phyloP scores from a whole-genome alignment of 768 basidiomycete genomes.

The Boletus insuetus region DNA sequence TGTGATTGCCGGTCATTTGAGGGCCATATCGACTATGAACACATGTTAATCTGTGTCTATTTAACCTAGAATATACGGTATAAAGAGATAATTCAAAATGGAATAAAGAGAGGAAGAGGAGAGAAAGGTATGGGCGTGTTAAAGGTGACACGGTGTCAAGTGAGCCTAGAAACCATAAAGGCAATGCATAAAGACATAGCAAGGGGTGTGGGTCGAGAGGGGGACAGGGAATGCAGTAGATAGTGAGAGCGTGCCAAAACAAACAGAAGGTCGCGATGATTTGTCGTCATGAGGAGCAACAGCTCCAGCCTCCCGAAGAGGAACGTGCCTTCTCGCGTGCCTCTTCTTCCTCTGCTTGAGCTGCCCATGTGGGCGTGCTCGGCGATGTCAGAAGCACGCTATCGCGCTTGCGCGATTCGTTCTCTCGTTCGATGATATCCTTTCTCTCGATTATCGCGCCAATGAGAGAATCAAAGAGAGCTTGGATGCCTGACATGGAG shows the following conservation, averaged over 20 bases:
- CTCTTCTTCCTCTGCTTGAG: constrained; percentile 79
- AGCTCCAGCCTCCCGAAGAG: constrained; percentile 59
- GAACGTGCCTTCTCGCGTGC: constrained; percentile 52
- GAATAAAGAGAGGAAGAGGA: constrained; percentile 29
- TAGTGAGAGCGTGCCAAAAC: constrained; percentile 22
- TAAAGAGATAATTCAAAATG: constrained; percentile 38
- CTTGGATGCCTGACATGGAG: constrained; percentile 61
- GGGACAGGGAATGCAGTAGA: constrained; percentile 10
- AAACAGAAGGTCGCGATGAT: constrained; percentile 9
- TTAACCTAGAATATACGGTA: constrained; percentile 40
- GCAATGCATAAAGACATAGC: constrained; percentile 30
- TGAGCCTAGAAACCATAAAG: constrained; percentile 22
- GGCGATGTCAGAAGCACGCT: constrained; percentile 73
- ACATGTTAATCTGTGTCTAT: constrained; percentile 36
- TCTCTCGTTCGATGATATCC: constrained; percentile 78
- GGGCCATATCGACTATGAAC: constrained; percentile 30
- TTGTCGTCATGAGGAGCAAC: constrained; percentile 50
- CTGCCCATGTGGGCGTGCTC: constrained; percentile 70
- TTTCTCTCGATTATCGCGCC: constrained; percentile 74
- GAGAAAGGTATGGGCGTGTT: constrained; percentile 11
- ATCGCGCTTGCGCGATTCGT: constrained; percentile 75
- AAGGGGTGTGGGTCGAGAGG: constrained; percentile 17
- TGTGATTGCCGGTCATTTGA: constrained; percentile 8
- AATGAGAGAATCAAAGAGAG: constrained; percentile 78
- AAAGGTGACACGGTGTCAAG: constrained; percentile 21